These are phyloP conservation scores for Aspergillus biplanus DNA, from an alignment of 495 filamentous ascomycete genomes.

Conservation along the genomic window DNA sequence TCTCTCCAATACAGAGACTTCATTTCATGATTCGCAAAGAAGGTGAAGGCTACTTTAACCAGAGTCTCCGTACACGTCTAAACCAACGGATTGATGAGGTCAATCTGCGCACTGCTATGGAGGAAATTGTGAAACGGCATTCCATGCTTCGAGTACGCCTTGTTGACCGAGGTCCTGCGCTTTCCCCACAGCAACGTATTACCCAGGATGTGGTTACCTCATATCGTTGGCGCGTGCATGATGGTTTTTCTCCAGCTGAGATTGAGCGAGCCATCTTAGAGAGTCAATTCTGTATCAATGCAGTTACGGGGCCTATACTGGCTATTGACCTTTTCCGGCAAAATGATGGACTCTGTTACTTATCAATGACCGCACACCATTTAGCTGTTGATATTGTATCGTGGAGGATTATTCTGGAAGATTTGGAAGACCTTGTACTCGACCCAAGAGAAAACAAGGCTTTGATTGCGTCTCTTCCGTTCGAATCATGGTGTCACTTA, in stretches of 20 bases:
- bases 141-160: slow-evolving; percentile 76
- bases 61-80: slow-evolving; percentile 65
- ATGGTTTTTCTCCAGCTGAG: slow-evolving; percentile 25
- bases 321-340: slow-evolving; percentile 54
- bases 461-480: slow-evolving; percentile 55
- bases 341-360: slow-evolving; percentile 46
- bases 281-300: slow-evolving; percentile 50
- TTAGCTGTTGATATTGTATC: slow-evolving; percentile 72
- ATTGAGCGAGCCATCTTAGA: slow-evolving; percentile 36
- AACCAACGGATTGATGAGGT: slow-evolving; percentile 49
- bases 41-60: slow-evolving; percentile 71
- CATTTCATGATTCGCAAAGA: slow-evolving; percentile 63
- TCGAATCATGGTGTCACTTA: slow-evolving; percentile 62
- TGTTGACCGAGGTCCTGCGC: slow-evolving; percentile 29
- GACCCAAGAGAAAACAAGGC: slow-evolving; percentile 38
- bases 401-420: slow-evolving; percentile 69
- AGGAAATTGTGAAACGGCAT: slow-evolving; percentile 64
- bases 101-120: slow-evolving; percentile 56
- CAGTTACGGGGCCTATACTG: slow-evolving; percentile 47
- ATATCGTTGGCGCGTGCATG: slow-evolving; percentile 38
- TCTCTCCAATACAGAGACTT: slow-evolving; percentile 73
- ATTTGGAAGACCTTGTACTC: slow-evolving; percentile 65
- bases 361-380: slow-evolving; percentile 70
- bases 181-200: slow-evolving; percentile 41
- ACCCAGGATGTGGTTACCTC: slow-evolving; percentile 42